Base-by-base conservation (phyloP, 345 rosid genomes). In the Populus tremula region DNA sequence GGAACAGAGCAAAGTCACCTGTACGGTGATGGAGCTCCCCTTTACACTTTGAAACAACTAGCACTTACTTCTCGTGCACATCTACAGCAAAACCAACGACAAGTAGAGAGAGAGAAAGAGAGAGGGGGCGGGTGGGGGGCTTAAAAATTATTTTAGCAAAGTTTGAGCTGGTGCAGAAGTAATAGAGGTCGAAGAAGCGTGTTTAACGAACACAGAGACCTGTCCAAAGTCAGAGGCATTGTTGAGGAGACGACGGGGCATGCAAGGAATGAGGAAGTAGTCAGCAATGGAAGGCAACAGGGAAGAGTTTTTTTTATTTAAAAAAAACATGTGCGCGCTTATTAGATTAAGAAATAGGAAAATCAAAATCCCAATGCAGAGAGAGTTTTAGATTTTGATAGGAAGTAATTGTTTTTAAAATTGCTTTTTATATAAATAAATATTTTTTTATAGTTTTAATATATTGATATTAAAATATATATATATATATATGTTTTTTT, bases 141-240 rank as follows among this genome's bases (percentile, higher is more conserved):
- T 65, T 65, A 38, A 2, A 38, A 39, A 23, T 68, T 21, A 21
- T 5, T 43, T 35, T 13, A 65, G 54, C 25, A 21, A 21, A 35
- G 12, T 25, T 6, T 39, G 20, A 23, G 72, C 8, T 35, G 25
- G 45, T 23, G 72, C 25, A n/a, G 50, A 45, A 10, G 50, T 7
- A 41, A 69, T 38, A 53, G 72, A 23, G 53, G 72, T 23, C 23
- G 72, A 14, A 23, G 72, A 13, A 43, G 50, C 74, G 73, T 56
- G 73, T 31, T 13, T 18, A 39, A 21, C 21, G 23, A 9, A 41
- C n/a, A 50, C 31, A 25, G 18, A 78, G 76, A 71, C 53, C 16
- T 21, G 61, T 41, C 38, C 56, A 33, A 78, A 79, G 82, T 73
- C 78, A 79, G 68, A 68, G 77, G 18, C 77, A 68, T 56, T 8